Base-by-base conservation (phyloP, 1,139 yeast genomes). In the Debaryomyces psychrophilus region DNA sequence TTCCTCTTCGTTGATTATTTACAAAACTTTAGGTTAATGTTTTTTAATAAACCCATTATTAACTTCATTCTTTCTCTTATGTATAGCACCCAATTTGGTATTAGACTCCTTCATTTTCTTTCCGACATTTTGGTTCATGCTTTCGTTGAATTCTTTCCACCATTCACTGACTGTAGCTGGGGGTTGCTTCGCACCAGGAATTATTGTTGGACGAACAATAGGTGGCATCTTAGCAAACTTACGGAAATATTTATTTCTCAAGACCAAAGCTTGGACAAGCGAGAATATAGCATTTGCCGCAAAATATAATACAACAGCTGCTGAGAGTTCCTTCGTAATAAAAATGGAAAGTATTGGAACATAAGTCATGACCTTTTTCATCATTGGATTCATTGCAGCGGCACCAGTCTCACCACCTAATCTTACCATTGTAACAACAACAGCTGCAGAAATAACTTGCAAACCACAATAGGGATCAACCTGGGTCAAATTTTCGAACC, bases 351-450 rank as follows among this genome's bases (percentile, higher is more conserved):
- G 72, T 54, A 90, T 75, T 20, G 98, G 98, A 58, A 90, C 67
- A 49, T 77, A 74, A 42, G 87, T 83, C 73, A 92, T 80, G 26
- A 87, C 67, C 60, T 84, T 86, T 69, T 82, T 82, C 82, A 90
- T 79, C 31, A 77, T 78, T 2, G 92, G 89, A 47, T 85, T 75
- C 67, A 89, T 78, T 54, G 79, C 82, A 33, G 65, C 62, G 39
- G 87, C 85, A 47, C 96, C 97, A 15, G 95, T 87, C 65, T 93
- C 98, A 54, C 97, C 97, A 50, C 98, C 99, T 34, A 84, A 69
- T 67, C 85, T 81, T 63, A 93, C 81, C 63, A 93, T 84, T 2
- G 80, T 76, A 44, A 89, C 79, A 50, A 90, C 87, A 22, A 87
- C 77, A 14, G 82, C 78, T n/a, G 97, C 97, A 12, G 98, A 85